Evolutionary conservation across 2,329 filamentous ascomycete species (phyloP), one percentile per base, ranked within the genome.

Genomic region (Phaeosphaeriaceae sp.): DNA sequence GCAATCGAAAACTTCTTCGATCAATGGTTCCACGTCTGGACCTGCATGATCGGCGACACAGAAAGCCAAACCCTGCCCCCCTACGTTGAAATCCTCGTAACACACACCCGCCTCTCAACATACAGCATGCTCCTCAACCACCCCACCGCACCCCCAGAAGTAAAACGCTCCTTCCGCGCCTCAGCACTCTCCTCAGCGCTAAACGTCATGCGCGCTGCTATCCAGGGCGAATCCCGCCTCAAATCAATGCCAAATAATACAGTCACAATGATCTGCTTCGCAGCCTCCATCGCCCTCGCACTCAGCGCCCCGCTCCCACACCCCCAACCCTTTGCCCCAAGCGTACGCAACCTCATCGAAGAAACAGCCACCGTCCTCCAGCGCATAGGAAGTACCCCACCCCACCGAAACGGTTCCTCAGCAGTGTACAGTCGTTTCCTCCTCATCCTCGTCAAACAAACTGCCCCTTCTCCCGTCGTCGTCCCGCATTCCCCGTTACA

Each of bases 241-340:
- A 85, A 85, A 46, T 89, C 87, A 0, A 90, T 90, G 87, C 87
- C 87, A 0, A 90, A 90, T 70, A 90, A 90, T 59, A 89, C 87
- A 0, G 83, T 87, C 46, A 88, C 90, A 56, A 90, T 90, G 88
- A 88, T 90, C 11, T 88, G 87, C 1, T 90, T 89, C 56, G 87
- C 87, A 0, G 71, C 66, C 13, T 70, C 61, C 29, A 60, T 70
- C 75, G 85, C 37, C 80, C 82, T 42, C 72, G 89, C 47, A 84
- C 50, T 71, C 16, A 68, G 68, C 47, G 60, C 65, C 13, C 63
- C 67, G 11, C 47, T 63, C 2, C 4, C 51, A 57, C 6, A 64
- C 55, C 18, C 56, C 56, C 4, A 54, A 46, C 20, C 63, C 28
- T 64, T 72, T 21, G 67, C 67, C 26, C 69, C 69, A 6, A 71